phyloP scores from a whole-genome alignment of 306 rosid species.

The Trifolium repens region DNA sequence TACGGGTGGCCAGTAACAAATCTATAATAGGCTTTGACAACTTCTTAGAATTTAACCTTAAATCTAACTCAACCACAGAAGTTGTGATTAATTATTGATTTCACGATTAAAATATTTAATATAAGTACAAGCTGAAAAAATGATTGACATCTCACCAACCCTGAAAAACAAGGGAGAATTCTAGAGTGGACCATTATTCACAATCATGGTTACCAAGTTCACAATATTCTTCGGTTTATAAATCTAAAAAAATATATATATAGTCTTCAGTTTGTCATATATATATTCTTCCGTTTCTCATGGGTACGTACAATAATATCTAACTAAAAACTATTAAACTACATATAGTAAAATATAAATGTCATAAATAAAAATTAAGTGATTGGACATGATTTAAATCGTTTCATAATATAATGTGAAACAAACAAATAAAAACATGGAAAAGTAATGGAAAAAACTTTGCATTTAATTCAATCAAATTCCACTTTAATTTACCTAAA shows the following conservation, averaged over 20 bases:
- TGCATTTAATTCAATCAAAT: conserved; percentile 4
- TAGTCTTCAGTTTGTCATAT: too few species aligned
- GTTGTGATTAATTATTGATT: background rate
- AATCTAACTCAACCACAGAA: too few species aligned
- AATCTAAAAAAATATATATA: too few species aligned
- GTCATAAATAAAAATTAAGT: background rate
- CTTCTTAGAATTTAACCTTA: too few species aligned
- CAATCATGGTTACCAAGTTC: background rate
- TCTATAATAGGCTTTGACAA: too few species aligned
- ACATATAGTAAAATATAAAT: background rate
- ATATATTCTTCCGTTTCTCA: background rate
- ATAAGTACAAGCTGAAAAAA: background rate
- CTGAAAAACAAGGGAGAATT: background rate
- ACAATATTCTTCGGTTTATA: background rate
- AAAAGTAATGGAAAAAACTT: background rate
- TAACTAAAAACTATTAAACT: background rate
- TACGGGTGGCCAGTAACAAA: too few species aligned
- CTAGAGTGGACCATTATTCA: background rate
- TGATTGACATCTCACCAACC: conserved; percentile 28
- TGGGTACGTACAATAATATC: background rate
- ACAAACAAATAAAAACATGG: background rate
- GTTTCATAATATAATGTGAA: background rate
- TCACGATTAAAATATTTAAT: background rate
- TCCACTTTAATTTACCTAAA: conserved; percentile 1
- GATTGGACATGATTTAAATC: background rate